These are phyloP conservation scores for Trichoderma pleuroti DNA, from an alignment of 2,329 filamentous ascomycete genomes.

Conservation along the genomic window DNA sequence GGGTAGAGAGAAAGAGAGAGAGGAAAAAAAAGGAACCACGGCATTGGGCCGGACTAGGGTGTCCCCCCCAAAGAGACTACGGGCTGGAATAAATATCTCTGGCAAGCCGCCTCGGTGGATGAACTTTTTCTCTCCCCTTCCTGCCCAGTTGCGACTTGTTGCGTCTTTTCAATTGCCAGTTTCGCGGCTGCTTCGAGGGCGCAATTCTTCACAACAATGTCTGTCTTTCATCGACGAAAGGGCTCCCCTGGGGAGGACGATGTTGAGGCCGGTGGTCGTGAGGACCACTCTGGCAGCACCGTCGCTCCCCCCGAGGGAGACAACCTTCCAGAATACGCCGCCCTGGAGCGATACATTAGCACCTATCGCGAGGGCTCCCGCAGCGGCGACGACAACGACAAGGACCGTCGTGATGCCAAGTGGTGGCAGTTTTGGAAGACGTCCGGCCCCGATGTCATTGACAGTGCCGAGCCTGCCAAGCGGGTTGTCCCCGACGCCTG, in stretches of 20 bases:
- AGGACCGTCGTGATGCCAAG: slow-evolving; percentile 8
- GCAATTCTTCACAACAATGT: slow-evolving; percentile 18
- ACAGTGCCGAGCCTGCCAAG: slow-evolving; percentile 45
- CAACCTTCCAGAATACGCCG: slow-evolving; percentile 10
- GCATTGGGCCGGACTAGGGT: slow-evolving; percentile 13
- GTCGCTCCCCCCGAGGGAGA: slow-evolving; percentile 2
- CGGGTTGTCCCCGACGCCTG: slow-evolving; percentile 68
- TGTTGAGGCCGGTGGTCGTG: slow-evolving; percentile 13
- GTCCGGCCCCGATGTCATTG: slow-evolving; percentile 19
- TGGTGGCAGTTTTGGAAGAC: slow-evolving; percentile 15
- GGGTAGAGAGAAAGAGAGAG: neutral
- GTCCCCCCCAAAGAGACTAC: neutral
- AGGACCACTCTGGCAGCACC: slow-evolving; percentile 14
- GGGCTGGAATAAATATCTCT: slow-evolving; percentile 17
- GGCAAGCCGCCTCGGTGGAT: slow-evolving; percentile 7
- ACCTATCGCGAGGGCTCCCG: slow-evolving; percentile 14
- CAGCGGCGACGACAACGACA: slow-evolving; percentile 1
- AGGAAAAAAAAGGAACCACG: slow-evolving; percentile 14
- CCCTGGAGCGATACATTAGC: slow-evolving; percentile 15
- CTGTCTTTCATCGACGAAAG: slow-evolving; percentile 13
- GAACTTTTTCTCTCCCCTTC: slow-evolving; percentile 11
- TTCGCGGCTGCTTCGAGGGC: slow-evolving; percentile 16
- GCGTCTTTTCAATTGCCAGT: slow-evolving; percentile 17
- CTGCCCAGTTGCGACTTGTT: slow-evolving; percentile 17
- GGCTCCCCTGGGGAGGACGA: slow-evolving; percentile 6